Evolutionary conservation across 2,329 filamentous ascomycete species (phyloP), one percentile per base, ranked within the genome.

Genomic region (Colletotrichum limetticola): DNA sequence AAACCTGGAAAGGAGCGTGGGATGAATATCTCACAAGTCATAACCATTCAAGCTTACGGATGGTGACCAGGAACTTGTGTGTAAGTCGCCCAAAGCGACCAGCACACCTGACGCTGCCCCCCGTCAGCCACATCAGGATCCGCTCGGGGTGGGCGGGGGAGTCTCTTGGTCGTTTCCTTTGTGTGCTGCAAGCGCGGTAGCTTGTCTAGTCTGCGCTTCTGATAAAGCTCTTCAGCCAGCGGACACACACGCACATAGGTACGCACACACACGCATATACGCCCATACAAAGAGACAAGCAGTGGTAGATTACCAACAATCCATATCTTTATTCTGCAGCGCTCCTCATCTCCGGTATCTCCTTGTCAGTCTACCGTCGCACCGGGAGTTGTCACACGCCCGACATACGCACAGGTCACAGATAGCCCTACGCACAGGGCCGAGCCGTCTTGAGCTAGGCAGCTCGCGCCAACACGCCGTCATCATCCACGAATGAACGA

Each of bases 401-500:
- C 60, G 42, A 30, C 68, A 55, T 72, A 56, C 69, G 61, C 72
- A 74, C 72, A 74, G 72, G 72, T 66, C 62, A 30, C 49, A 22
- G 42, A 42, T 22, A 58, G 30, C 49, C 49, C 49, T 28, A 28
- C 72, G 35, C 72, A 74, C 72, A 74, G 72, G 71, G 68, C 56
- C 55, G 60, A 57, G 62, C 58, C 64, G 52, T 60, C 63, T 67
- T 67, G 61, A 73, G 61, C 61, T 73, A 66, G 66, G 49, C 30
- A 11, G 26, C 55, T 53, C 28, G 42, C 35, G 61, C 49, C 70
- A 70, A 57, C 71, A 62, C 66, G 66, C 68, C 71, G 62, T 71
- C 68, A 35, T 56, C 62, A 59, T 58, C 57, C 72, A 59, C 74
- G 74, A 75, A 75, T 75, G 64, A 74, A 72, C 72, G 58, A 68